Evolutionary conservation across 2,329 filamentous ascomycete genomes (phyloP), one percentile per base, ranked within the genome.

Genomic region (Epichloe sylvatica): DNA sequence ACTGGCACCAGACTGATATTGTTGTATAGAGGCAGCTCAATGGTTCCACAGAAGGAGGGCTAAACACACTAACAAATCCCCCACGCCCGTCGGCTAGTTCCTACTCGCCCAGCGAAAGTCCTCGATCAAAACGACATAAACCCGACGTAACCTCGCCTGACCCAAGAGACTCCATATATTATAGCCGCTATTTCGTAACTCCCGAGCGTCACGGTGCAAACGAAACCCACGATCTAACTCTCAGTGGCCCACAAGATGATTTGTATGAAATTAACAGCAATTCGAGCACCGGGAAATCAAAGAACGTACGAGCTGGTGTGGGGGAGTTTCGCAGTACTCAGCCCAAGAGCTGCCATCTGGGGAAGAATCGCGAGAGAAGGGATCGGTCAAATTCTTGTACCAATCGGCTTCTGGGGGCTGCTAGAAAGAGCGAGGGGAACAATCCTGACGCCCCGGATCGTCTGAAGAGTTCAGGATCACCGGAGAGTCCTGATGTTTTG

Each of bases 331-430:
- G 48, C 33, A 30, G 21, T 35, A n/a, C 30, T 25, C 42, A 46
- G 4, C 42, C 37, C 35, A 45, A 41, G 36, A 45, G 3, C 19
- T 11, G 5, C 19, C 19, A 25, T 36, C 25, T 30, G 4, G 34
- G 8, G 9, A 43, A 36, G 33, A 25, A 21, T 12, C 44, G 45
- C 12, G 13, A 8, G 21, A 46, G 49, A 43, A 48, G 40, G 4
- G 45, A 35, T 12, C 13, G 49, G 19, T 33, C 23, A 11, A 34
- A 34, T n/a, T 35, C 21, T 5, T 81, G 8, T 21, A 2, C n/a
- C 13, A 11, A 39, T 1, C 43, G 21, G 37, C 33, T 15, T 9
- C 17, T 36, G 13, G 36, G 45, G 6, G 34, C 12, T 25, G 21
- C 15, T 3, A 7, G 33, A 34, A 47, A 45, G 9, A 9, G 12